Evolutionary conservation across 352 stramenopile genomes (phyloP).

Genomic region (Bremia lactucae): DNA sequence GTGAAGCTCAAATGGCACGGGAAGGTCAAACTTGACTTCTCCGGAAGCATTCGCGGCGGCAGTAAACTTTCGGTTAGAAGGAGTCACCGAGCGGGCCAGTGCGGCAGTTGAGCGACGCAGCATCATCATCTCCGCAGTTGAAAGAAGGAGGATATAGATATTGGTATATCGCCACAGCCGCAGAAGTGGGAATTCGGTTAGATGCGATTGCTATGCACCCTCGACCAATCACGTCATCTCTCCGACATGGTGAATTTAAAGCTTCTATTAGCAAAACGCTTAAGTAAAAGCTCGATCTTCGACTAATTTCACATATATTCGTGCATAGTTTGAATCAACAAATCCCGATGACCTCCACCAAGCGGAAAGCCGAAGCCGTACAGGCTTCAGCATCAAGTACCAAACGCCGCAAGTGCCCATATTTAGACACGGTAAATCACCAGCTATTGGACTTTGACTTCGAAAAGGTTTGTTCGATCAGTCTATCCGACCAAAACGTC

Average conservation of each 20-base stretch:
- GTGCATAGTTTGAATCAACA: no score
- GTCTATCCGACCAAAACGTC: slow-evolving; percentile 93
- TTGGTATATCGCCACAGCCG: slow-evolving; percentile 11
- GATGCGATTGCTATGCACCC: slow-evolving; percentile 11
- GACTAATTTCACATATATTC: no score
- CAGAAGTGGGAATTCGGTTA: slow-evolving; percentile 9
- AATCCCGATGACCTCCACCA: slow-evolving; percentile 14
- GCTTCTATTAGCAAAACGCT: not conserved
- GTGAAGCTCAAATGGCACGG: slow-evolving; percentile 72
- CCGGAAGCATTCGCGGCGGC: slow-evolving; percentile 32
- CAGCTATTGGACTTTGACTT: slow-evolving; percentile 98
- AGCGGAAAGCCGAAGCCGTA: slow-evolving; percentile 34
- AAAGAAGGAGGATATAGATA: slow-evolving; percentile 32
- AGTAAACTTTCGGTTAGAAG: slow-evolving; percentile 48
- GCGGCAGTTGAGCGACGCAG: slow-evolving; percentile 49
- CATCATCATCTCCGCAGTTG: slow-evolving; percentile 41
- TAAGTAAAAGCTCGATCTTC: no score
- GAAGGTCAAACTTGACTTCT: slow-evolving; percentile 65
- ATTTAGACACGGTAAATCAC: slow-evolving; percentile 97
- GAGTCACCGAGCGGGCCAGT: slow-evolving; percentile 22
- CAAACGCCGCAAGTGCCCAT: slow-evolving; percentile 92
- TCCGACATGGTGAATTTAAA: slow-evolving; percentile 15
- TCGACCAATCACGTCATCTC: slow-evolving; percentile 18
- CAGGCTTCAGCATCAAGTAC: slow-evolving; percentile 3
- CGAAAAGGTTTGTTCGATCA: slow-evolving; percentile 95